Conservation (phyloP, 352 stramenopile species). For the Phytophthora melonis region DNA sequence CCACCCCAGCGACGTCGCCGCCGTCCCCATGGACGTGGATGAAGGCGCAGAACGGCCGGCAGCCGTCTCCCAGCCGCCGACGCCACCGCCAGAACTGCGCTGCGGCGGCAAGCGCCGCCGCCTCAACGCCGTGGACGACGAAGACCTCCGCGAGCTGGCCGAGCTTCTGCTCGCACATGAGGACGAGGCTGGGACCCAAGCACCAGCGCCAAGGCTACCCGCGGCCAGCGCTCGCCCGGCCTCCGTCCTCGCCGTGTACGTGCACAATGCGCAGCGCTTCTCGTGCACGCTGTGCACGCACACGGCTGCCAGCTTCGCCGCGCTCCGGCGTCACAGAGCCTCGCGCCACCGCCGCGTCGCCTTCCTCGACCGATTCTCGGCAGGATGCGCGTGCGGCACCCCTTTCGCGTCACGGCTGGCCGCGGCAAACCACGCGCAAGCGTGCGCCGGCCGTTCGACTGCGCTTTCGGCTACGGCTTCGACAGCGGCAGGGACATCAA, state of each 20-base stretch:
- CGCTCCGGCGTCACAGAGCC: too few species aligned
- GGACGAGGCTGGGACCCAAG: not conserved
- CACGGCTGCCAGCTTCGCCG: too few species aligned
- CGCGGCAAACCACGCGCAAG: too few species aligned
- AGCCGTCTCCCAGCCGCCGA: not conserved
- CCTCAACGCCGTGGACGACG: conserved; percentile 14
- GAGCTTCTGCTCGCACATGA: not conserved
- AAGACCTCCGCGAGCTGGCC: conserved; percentile 10
- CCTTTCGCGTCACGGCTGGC: too few species aligned
- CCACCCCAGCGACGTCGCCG: not conserved
- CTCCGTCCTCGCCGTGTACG: conserved; percentile 16
- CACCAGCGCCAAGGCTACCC: conserved; percentile 14
- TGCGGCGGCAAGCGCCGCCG: conserved; percentile 18
- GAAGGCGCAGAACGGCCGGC: not conserved
- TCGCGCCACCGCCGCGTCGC: too few species aligned
- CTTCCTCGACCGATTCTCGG: too few species aligned
- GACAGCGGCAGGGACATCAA: too few species aligned
- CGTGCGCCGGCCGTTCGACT: too few species aligned
- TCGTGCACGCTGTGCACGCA: too few species aligned
- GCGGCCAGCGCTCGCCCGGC: conserved; percentile 7
- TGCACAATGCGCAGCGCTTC: not conserved
- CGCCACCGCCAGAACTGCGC: not conserved
- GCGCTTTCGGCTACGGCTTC: too few species aligned
- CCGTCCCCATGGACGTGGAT: conserved; percentile 13
- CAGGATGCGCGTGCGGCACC: too few species aligned